Percentiles rank a stretch among this genome's conserved stretches.
phyloP scores from a whole-genome alignment of 2,329 filamentous ascomycete genomes.

The Lasiodiplodia sp. region DNA sequence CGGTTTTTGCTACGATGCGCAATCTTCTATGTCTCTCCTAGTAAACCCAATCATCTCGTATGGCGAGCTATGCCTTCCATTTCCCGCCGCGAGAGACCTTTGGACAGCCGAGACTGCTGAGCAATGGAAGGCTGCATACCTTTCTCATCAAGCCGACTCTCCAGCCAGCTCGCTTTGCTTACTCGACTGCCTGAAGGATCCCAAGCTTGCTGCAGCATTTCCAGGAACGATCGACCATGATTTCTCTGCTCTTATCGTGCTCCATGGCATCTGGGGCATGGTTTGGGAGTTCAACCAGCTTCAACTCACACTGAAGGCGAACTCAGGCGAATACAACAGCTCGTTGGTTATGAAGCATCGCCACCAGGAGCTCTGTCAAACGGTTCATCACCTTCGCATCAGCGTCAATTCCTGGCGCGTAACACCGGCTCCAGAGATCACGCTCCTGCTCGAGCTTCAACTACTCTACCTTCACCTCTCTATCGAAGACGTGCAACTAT shows the following conservation, averaged over 20 bases:
- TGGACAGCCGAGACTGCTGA: conserved; percentile 71
- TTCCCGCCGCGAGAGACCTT: conserved; percentile 67
- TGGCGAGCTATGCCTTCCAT: conserved; percentile 69
- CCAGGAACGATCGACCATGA: conserved; percentile 59
- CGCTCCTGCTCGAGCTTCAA: conserved; percentile 58
- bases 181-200: conserved; percentile 45
- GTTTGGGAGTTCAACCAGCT: conserved; percentile 29
- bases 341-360: conserved; percentile 52
- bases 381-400: conserved; percentile 61
- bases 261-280: conserved; percentile 25
- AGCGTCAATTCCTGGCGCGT: conserved; percentile 44
- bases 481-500: conserved; percentile 70
- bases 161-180: not conserved
- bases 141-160: conserved; percentile 47
- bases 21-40: conserved; percentile 71
- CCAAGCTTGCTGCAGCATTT: conserved; percentile 59
- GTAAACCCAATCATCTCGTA: conserved; percentile 73
- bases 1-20: conserved; percentile 69
- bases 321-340: conserved; percentile 9
- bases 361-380: conserved; percentile 68
- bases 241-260: conserved; percentile 8
- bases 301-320: conserved; percentile 32
- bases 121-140: conserved; percentile 70
- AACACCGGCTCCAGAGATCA: conserved; percentile 21
- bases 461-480: conserved; percentile 71